Evolutionary conservation across 306 rosid genomes (phyloP).

Genomic region (Mimosa pudica): DNA sequence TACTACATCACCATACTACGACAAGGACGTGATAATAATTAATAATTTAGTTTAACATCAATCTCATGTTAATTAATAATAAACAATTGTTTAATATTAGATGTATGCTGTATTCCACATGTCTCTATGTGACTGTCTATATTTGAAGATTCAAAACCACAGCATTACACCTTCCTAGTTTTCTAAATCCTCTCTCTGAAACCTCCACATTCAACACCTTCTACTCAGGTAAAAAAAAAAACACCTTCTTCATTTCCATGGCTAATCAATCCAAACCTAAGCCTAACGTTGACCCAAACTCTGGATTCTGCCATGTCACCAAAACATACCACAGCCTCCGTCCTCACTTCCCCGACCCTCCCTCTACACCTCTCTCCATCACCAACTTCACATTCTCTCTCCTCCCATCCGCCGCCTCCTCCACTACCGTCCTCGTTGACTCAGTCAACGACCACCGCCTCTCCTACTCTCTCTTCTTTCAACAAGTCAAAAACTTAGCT

Average conservation of each 20-base stretch:
- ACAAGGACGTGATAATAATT: too few species aligned
- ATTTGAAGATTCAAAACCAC: too few species aligned
- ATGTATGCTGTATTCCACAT: neutral
- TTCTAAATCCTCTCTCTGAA: neutral
- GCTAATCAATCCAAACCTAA: conserved; percentile 18
- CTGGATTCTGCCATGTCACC: conserved; percentile 55
- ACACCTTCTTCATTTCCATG: conserved; percentile 23
- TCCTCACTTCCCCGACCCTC: conserved; percentile 67
- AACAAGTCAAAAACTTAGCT: conserved; percentile 58
- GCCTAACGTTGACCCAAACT: conserved; percentile 45
- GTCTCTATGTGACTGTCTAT: neutral
- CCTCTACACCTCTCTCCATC: conserved; percentile 63
- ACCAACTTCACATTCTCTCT: conserved; percentile 57
- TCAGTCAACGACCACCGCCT: conserved; percentile 48
- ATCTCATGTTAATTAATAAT: neutral
- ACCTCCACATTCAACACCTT: neutral
- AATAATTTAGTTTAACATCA: neutral
- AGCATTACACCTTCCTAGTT: neutral
- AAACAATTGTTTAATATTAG: neutral
- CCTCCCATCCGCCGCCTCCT: conserved; percentile 40
- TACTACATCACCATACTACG: too few species aligned
- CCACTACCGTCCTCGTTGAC: conserved; percentile 57
- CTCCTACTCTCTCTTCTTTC: conserved; percentile 56
- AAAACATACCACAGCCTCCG: conserved; percentile 70
- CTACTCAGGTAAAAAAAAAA: neutral